Conservation (phyloP, 164 flowering plant species). For the Piper longum region DNA sequence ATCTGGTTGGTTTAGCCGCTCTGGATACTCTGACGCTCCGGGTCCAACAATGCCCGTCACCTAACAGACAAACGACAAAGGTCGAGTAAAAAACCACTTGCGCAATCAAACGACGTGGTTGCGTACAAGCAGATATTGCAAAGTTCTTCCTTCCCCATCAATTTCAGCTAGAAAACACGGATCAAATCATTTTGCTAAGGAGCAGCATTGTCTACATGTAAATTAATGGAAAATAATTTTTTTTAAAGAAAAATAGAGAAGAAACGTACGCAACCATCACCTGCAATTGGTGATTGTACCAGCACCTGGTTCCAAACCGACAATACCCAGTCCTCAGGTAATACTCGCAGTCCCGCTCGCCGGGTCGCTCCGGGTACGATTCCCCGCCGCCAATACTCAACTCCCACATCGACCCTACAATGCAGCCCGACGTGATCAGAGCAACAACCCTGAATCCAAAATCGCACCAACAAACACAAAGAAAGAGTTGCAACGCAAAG, state of each 20-base stretch:
- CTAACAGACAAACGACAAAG: constrained; percentile 17
- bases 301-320: constrained; percentile 70
- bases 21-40: constrained; percentile 62
- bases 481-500: not conserved
- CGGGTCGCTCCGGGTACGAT: constrained; percentile 69
- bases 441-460: constrained; percentile 10
- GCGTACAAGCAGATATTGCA: not conserved
- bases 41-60: constrained; percentile 36
- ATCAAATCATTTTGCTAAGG: not conserved
- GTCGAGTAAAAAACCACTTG: not conserved
- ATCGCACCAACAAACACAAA: too few relatives aligned
- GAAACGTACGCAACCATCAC: constrained; percentile 22
- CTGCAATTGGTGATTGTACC: constrained; percentile 61
- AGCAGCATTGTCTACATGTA: not conserved
- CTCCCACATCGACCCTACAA: constrained; percentile 54
- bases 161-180: not conserved
- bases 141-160: not conserved
- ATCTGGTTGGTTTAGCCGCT: constrained; percentile 70
- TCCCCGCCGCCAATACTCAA: constrained; percentile 33
- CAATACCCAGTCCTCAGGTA: constrained; percentile 81
- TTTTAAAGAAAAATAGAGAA: not conserved
- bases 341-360: constrained; percentile 55
- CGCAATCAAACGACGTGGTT: not conserved
- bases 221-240: not conserved
- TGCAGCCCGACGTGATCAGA: not conserved